Percentiles rank a stretch among this genome's conserved stretches.
Evolutionary conservation across 1,139 yeast genomes (phyloP).

Genomic region (Debaryomyces subglobosus): DNA sequence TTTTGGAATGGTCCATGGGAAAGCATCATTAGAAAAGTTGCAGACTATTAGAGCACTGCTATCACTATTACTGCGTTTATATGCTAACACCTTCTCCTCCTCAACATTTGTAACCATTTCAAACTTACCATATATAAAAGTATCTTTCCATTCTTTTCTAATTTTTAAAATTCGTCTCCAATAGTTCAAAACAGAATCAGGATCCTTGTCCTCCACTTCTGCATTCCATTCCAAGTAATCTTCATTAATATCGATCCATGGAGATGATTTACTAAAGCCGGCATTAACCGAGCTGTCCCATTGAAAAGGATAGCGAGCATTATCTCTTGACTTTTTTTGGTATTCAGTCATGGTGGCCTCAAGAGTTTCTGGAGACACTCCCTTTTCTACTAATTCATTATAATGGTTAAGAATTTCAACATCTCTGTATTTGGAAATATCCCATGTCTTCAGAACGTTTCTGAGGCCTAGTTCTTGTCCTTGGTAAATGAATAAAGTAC

Average conservation of each 20-base stretch:
- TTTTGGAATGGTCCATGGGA: not conserved
- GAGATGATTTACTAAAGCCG: constrained; percentile 57
- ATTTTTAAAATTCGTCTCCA: constrained; percentile 46
- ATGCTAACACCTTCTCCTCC: not conserved
- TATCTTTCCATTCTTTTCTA: constrained; percentile 48
- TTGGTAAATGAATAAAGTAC: constrained; percentile 60
- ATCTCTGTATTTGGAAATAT: constrained; percentile 54
- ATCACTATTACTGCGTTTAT: not conserved
- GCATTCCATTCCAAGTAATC: constrained; percentile 44
- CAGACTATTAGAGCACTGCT: not conserved
- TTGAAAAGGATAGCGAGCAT: constrained; percentile 62
- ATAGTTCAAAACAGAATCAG: constrained; percentile 50
- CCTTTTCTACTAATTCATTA: constrained; percentile 42
- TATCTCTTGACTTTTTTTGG: constrained; percentile 50
- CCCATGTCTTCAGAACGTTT: constrained; percentile 37
- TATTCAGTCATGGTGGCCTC: constrained; percentile 29
- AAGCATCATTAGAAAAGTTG: not conserved
- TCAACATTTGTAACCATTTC: constrained; percentile 22
- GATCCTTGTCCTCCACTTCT: constrained; percentile 47
- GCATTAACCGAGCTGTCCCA: constrained; percentile 47
- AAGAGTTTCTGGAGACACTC: constrained; percentile 32
- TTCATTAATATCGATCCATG: constrained; percentile 51
- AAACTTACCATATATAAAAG: constrained; percentile 52
- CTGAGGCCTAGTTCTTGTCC: constrained; percentile 65
- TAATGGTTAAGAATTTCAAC: constrained; percentile 48